Conservation (phyloP, 169 alveolate species). For the Plasmodium vinckei region DNA sequence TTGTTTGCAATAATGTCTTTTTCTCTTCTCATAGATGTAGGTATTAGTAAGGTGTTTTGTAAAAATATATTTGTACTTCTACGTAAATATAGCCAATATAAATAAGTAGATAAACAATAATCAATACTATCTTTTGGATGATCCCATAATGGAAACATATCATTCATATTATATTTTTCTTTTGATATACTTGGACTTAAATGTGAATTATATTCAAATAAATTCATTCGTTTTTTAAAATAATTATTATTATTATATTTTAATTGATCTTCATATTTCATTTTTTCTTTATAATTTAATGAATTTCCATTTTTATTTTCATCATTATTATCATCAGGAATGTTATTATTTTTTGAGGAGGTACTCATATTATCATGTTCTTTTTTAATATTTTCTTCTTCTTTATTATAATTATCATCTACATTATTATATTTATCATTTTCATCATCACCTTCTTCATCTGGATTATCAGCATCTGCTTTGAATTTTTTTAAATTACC, state of each 20-base stretch:
- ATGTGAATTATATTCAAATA: slow-evolving; percentile 66
- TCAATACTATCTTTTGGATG: slow-evolving; percentile 88
- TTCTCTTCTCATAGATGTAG: slow-evolving; percentile 78
- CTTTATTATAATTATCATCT: not conserved
- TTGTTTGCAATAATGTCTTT: not conserved
- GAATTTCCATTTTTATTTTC: slow-evolving; percentile 4
- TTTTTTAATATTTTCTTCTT: not conserved
- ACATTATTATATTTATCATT: not conserved
- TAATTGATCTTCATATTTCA: slow-evolving; percentile 7
- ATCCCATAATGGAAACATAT: slow-evolving; percentile 90
- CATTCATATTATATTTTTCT: slow-evolving; percentile 68
- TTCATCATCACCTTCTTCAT: not conserved
- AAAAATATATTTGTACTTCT: slow-evolving; percentile 87
- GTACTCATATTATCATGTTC: not conserved
- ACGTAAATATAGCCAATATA: slow-evolving; percentile 90
- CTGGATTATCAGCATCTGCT: not conserved
- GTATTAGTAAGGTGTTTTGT: slow-evolving; percentile 88
- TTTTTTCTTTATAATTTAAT: not conserved
- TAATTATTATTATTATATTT: slow-evolving; percentile 21
- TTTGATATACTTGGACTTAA: slow-evolving; percentile 54
- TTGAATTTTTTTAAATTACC: not conserved
- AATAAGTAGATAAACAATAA: slow-evolving; percentile 90
- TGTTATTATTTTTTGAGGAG: not conserved
- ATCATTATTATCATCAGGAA: not conserved
- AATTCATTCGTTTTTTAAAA: slow-evolving; percentile 10